Conservation (phyloP, 1,139 yeast species). For the Wickerhamiella infanticola region DNA sequence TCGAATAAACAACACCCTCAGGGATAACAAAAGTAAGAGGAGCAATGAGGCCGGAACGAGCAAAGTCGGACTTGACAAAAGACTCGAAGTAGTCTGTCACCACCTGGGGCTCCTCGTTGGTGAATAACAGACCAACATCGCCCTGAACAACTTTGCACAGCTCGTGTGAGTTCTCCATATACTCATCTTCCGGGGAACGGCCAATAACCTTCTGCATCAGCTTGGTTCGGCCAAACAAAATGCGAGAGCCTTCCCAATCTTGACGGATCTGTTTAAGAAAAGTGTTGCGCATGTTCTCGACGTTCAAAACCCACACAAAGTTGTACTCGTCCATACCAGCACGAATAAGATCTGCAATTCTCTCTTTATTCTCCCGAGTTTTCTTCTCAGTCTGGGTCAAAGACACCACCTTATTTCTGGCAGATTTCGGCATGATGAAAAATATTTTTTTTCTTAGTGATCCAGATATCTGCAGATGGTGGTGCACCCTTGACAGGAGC, state of each 20-base stretch:
- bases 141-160: slow-evolving; percentile 49
- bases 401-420: slow-evolving; percentile 38
- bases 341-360: slow-evolving; percentile 83
- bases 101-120: slow-evolving; percentile 70
- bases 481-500: no score
- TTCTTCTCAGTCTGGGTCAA: slow-evolving; percentile 92
- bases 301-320: slow-evolving; percentile 70
- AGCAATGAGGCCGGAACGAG: slow-evolving; percentile 74
- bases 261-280: slow-evolving; percentile 83
- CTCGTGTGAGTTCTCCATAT: slow-evolving; percentile 64
- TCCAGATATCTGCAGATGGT: not conserved
- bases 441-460: not conserved
- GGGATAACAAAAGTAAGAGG: slow-evolving; percentile 79
- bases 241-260: slow-evolving; percentile 83
- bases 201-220: slow-evolving; percentile 90
- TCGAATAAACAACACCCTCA: slow-evolving; percentile 77
- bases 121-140: slow-evolving; percentile 73
- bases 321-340: slow-evolving; percentile 59
- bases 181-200: slow-evolving; percentile 73
- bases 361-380: slow-evolving; percentile 81
- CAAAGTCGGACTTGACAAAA: slow-evolving; percentile 65
- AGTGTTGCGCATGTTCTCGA: slow-evolving; percentile 91
- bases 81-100: slow-evolving; percentile 74
- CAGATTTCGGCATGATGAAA: slow-evolving; percentile 14
- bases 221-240: slow-evolving; percentile 81